These are phyloP conservation scores for Butyriboletus loyo DNA, from an alignment of 768 basidiomycete genomes.

Conservation along the genomic window DNA sequence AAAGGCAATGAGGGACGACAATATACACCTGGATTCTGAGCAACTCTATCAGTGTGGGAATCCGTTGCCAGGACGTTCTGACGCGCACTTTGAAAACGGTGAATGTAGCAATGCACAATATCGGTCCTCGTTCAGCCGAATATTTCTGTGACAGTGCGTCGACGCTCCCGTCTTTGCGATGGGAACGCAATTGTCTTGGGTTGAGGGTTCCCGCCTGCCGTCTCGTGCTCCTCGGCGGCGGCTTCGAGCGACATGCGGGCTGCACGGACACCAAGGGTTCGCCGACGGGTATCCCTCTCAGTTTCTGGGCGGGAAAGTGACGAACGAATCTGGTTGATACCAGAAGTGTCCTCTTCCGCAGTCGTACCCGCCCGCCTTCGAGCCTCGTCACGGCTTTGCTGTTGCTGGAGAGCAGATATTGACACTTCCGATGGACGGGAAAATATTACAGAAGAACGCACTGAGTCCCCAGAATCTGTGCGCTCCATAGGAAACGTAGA, in stretches of 20 bases:
- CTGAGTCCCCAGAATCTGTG: slow-evolving; percentile 46
- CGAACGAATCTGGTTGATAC: slow-evolving; percentile 25
- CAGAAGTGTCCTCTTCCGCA: slow-evolving; percentile 22
- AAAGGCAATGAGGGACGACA: slow-evolving; percentile 3
- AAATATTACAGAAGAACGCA: slow-evolving; percentile 55
- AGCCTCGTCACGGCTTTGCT: slow-evolving; percentile 39
- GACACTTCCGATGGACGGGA: slow-evolving; percentile 59
- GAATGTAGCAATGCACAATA: slow-evolving; percentile 11
- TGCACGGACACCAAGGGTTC: slow-evolving; percentile 37
- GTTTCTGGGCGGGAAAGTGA: slow-evolving; percentile 49
- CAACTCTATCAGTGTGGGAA: neutral
- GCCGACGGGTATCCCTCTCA: slow-evolving; percentile 42
- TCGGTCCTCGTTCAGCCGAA: slow-evolving; percentile 28
- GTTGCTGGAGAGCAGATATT: slow-evolving; percentile 54
- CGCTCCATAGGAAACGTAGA: slow-evolving; percentile 36
- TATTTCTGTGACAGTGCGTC: slow-evolving; percentile 51
- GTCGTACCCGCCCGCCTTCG: slow-evolving; percentile 33
- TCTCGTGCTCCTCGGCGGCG: slow-evolving; percentile 26
- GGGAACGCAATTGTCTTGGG: slow-evolving; percentile 34
- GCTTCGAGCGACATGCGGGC: slow-evolving; percentile 48
- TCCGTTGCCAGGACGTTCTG: neutral
- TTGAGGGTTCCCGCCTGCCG: slow-evolving; percentile 34
- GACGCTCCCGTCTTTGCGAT: slow-evolving; percentile 39
- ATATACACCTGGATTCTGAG: slow-evolving; percentile 21
- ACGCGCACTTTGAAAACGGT: slow-evolving; percentile 20